Evolutionary conservation across 305 asterid species (phyloP).

Genomic region (Striga hermonthica): DNA sequence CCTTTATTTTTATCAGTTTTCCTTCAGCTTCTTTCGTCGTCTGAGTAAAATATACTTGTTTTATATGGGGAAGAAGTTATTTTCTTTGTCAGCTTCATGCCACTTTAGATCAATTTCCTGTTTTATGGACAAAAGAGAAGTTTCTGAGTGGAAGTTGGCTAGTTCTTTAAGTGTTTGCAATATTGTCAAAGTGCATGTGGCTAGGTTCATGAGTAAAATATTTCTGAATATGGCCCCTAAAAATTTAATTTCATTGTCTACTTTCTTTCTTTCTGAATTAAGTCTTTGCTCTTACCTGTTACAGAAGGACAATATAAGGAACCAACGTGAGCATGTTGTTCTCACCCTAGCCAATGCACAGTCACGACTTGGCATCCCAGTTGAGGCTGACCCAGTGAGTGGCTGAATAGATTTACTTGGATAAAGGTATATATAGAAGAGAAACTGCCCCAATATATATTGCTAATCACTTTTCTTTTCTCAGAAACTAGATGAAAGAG

Average conservation of each 20-base stretch:
- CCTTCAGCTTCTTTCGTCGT: constrained; percentile 17
- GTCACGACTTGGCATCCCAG: constrained; percentile 71
- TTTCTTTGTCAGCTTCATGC: not conserved
- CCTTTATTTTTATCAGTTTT: not conserved
- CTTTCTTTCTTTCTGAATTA: constrained; percentile 26
- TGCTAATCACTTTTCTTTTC: constrained; percentile 24
- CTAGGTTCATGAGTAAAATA: constrained; percentile 10
- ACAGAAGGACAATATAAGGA: constrained; percentile 90
- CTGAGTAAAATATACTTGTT: constrained; percentile 19
- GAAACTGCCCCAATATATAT: constrained; percentile 17
- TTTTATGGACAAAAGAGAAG: constrained; percentile 4
- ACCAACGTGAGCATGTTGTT: constrained; percentile 94
- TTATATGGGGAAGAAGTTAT: constrained; percentile 20
- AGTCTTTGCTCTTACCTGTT: constrained; percentile 30
- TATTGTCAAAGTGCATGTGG: constrained; percentile 27
- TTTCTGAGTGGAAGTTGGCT: constrained; percentile 24
- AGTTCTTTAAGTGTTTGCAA: constrained; percentile 23
- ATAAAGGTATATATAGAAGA: constrained; percentile 23
- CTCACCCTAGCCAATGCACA: constrained; percentile 87
- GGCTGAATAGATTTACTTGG: constrained; percentile 28
- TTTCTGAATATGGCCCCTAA: constrained; percentile 22
- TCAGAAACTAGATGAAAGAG: constrained; percentile 91
- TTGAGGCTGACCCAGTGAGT: constrained; percentile 87
- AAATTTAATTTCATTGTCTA: constrained; percentile 9
- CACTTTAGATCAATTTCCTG: not conserved